A percentile compares a stretch with the other conserved stretches of the same genome.
phyloP scores from a whole-genome alignment of 2,329 filamentous ascomycete species.

The Byssothecium circinans region DNA sequence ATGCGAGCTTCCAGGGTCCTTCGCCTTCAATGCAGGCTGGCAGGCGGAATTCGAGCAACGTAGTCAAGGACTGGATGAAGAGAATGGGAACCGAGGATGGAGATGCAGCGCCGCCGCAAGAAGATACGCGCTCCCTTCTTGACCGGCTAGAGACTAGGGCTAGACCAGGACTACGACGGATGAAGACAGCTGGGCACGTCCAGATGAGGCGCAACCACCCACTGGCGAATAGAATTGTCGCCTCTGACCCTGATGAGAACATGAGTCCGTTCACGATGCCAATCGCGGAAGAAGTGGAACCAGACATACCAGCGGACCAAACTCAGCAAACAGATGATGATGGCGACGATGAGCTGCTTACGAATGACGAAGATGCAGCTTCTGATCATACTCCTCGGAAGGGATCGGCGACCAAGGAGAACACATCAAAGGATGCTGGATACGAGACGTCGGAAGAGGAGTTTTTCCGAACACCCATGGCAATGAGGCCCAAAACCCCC shows the following conservation, averaged over 20 bases:
- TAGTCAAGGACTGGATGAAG: constrained; percentile 91
- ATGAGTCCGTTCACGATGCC: constrained; percentile 35
- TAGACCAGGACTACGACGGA: constrained; percentile 56
- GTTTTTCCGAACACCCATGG: constrained; percentile 49
- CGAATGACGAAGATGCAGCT: constrained; percentile 61
- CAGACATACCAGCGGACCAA: constrained; percentile 45
- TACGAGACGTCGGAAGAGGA: constrained; percentile 46
- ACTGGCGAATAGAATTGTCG: constrained; percentile 56
- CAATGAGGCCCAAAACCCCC: constrained; percentile 34
- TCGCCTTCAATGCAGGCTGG: constrained; percentile 49
- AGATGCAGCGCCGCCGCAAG: constrained; percentile 58
- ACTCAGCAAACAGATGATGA: constrained; percentile 75
- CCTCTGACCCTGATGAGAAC: constrained; percentile 58
- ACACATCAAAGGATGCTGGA: constrained; percentile 19
- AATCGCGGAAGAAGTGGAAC: constrained; percentile 52
- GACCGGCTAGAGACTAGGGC: constrained; percentile 59
- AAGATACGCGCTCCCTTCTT: constrained; percentile 61
- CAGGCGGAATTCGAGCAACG: constrained; percentile 73
- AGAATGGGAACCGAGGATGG: constrained; percentile 58
- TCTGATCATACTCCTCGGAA: constrained; percentile 28
- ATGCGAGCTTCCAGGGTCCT: constrained; percentile 50
- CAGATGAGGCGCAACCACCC: constrained; percentile 47
- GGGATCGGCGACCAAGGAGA: constrained; percentile 31
- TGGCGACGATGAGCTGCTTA: constrained; percentile 86
- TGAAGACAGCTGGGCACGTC: constrained; percentile 44